Evolutionary conservation across 805 yeast species (phyloP).

Genomic region (Yarrowia sp.): DNA sequence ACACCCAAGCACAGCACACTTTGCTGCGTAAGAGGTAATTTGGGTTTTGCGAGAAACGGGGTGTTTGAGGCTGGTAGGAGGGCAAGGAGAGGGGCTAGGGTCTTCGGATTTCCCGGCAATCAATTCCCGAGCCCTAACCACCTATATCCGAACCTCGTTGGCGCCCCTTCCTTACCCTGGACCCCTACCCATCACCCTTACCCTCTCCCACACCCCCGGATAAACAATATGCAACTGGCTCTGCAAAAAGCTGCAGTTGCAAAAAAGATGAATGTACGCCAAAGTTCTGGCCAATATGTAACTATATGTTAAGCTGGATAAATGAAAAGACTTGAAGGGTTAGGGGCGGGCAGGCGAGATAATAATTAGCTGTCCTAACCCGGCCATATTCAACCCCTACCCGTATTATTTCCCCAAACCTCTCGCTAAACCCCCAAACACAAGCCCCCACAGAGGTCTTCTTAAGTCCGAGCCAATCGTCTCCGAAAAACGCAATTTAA

Average conservation of each 20-base stretch:
- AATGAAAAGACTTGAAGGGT: neutral
- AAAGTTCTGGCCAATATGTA: constrained; percentile 3
- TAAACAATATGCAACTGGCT: constrained; percentile 17
- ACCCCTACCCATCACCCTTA: neutral
- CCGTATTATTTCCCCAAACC: too few relatives aligned
- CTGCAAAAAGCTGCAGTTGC: constrained; percentile 17
- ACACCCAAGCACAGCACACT: neutral
- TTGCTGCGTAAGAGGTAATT: neutral
- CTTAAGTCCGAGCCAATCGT: constrained; percentile 22
- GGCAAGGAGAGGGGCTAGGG: neutral
- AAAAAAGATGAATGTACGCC: constrained; percentile 3
- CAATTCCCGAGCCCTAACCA: too few relatives aligned
- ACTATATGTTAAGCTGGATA: constrained; percentile 5
- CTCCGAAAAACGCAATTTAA: constrained; percentile 17
- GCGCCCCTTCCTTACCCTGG: neutral
- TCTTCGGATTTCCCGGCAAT: neutral
- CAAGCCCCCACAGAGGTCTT: neutral
- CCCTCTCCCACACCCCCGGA: constrained; percentile 5
- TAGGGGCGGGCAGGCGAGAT: neutral
- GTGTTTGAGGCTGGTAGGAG: neutral
- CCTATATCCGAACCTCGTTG: neutral
- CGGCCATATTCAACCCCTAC: too few relatives aligned
- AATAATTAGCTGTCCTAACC: neutral
- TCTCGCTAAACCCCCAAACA: neutral
- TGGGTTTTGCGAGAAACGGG: neutral